These are phyloP conservation scores for Pseudogymnoascus sp. DNA, from an alignment of 2,329 filamentous ascomycete genomes.

Conservation along the genomic window DNA sequence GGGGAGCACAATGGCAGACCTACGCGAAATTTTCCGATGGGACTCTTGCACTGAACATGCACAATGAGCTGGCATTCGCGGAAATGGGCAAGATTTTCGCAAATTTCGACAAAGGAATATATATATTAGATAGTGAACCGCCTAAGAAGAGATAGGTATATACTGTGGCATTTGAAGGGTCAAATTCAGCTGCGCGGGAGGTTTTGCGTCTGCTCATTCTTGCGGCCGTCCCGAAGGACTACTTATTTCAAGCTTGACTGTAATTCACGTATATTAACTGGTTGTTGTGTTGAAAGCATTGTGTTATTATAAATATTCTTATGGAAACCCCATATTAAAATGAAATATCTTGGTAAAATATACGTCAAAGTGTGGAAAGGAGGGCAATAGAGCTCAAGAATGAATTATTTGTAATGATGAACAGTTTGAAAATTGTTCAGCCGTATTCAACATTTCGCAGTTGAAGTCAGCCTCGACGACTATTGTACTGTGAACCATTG, in stretches of 20 bases:
- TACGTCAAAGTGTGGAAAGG: not conserved
- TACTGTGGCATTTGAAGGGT: not conserved
- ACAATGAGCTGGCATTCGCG: not conserved
- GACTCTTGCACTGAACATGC: not conserved
- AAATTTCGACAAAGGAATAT: not conserved
- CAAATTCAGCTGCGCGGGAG: not conserved
- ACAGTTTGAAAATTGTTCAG: not conserved
- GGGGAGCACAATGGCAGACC: not conserved
- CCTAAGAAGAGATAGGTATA: not conserved
- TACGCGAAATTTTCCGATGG: not conserved
- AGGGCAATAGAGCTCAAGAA: not conserved
- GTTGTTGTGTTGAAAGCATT: not conserved
- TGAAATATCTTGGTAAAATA: not conserved
- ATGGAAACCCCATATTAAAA: not conserved
- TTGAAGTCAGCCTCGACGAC: not conserved
- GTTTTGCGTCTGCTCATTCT: not conserved
- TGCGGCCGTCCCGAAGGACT: not conserved
- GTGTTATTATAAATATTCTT: not conserved
- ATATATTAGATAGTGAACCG: not conserved
- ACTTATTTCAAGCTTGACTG: not conserved
- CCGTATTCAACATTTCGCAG: not conserved
- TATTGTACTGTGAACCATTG: not conserved
- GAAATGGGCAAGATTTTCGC: not conserved
- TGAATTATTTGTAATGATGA: not conserved
- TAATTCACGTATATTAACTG: not conserved